These are phyloP conservation scores for Chlorophyllum brunneum DNA, from an alignment of 768 basidiomycete species.

Conservation along the genomic window DNA sequence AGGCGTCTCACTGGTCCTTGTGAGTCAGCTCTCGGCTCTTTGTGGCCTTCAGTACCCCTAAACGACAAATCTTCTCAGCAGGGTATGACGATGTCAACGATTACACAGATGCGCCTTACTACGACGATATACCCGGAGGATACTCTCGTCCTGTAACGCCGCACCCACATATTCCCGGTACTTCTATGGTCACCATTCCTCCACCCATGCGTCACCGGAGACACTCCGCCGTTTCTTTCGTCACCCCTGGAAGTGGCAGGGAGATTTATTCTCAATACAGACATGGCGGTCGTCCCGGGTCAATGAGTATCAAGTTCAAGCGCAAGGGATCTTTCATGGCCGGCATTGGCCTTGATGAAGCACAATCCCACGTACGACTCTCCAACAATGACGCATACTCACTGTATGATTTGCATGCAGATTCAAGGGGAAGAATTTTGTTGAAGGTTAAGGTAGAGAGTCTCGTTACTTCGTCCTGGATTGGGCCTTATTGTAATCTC, in stretches of 20 bases:
- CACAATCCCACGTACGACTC: constrained; percentile 58
- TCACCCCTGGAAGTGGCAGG: constrained; percentile 11
- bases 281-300: constrained; percentile 32
- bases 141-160: constrained; percentile 17
- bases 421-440: constrained; percentile 53
- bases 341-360: constrained; percentile 66
- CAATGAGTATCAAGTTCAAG: constrained; percentile 65
- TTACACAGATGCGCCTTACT: constrained; percentile 47
- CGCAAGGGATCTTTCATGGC: constrained; percentile 63
- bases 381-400: constrained; percentile 62
- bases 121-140: constrained; percentile 38
- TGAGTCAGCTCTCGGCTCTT: constrained; percentile 19
- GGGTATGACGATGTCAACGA: constrained; percentile 51
- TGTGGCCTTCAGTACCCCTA: background rate
- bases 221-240: constrained; percentile 49
- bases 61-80: constrained; percentile 26
- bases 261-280: constrained; percentile 29
- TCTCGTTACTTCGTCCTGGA: background rate
- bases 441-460: constrained; percentile 56
- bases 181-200: constrained; percentile 29
- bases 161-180: constrained; percentile 14
- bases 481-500: background rate
- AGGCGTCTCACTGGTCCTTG: constrained; percentile 40
- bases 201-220: constrained; percentile 36
- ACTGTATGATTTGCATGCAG: constrained; percentile 62